phyloP scores from a whole-genome alignment of 2,329 filamentous ascomycete species.

The Monosporascus cannonballus region DNA sequence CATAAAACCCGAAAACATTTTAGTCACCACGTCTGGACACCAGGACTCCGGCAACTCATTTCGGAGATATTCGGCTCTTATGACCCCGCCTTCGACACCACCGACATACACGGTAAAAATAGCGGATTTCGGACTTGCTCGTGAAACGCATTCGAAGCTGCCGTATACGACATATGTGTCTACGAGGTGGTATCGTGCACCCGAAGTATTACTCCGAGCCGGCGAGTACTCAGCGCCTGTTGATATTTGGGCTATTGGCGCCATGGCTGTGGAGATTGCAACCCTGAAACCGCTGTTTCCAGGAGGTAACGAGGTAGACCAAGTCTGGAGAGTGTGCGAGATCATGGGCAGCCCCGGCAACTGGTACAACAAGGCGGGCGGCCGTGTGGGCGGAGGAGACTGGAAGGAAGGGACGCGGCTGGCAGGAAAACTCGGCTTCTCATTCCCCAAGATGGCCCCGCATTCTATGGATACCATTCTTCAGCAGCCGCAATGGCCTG shows the following conservation, averaged over 20 bases:
- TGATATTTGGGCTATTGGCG: constrained; percentile 96
- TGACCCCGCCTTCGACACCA: constrained; percentile 92
- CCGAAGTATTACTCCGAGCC: constrained; percentile 86
- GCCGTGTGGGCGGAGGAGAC: constrained; percentile 85
- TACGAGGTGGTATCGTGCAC: constrained; percentile 95
- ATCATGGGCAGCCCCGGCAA: constrained; percentile 98
- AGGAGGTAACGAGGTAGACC: constrained; percentile 95
- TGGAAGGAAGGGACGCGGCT: constrained; percentile 93
- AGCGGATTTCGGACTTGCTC: constrained; percentile 94
- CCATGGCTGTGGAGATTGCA: constrained; percentile 97
- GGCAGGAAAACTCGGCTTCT: constrained; percentile 94
- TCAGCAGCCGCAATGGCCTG: constrained; percentile 84
- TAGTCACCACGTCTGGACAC: constrained; percentile 85
- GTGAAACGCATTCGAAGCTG: constrained; percentile 92
- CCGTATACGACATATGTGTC: constrained; percentile 99
- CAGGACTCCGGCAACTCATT: constrained; percentile 81
- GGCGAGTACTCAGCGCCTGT: constrained; percentile 97
- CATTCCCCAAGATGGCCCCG: constrained; percentile 98
- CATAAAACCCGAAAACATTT: constrained; percentile 98
- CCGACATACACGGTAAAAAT: constrained; percentile 96
- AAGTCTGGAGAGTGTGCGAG: constrained; percentile 97
- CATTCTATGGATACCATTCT: constrained; percentile 94
- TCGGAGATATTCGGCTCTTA: constrained; percentile 83
- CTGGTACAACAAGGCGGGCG: constrained; percentile 91
- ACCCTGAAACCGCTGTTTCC: constrained; percentile 96